Conservation (phyloP, 495 filamentous ascomycete species). For the Penicillium cinerascens region DNA sequence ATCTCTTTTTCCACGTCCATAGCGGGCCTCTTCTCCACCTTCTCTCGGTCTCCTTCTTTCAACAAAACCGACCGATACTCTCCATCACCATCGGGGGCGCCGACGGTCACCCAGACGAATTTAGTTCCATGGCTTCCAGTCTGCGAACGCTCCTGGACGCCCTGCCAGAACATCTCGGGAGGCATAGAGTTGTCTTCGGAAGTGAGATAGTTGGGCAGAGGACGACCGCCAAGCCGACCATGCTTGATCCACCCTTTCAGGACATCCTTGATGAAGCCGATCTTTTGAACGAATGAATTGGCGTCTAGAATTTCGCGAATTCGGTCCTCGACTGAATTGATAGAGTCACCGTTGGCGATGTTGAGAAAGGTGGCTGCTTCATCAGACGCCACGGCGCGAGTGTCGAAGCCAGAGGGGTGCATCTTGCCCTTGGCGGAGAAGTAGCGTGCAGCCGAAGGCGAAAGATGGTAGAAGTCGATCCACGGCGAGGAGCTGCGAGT, state of each 20-base stretch:
- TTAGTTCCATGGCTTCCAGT: slow-evolving; percentile 58
- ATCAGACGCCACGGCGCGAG: slow-evolving; percentile 54
- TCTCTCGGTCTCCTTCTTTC: slow-evolving; percentile 23
- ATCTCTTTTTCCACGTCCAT: slow-evolving; percentile 30
- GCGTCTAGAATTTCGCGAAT: slow-evolving; percentile 63
- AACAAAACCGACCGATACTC: slow-evolving; percentile 43
- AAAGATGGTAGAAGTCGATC: slow-evolving; percentile 83
- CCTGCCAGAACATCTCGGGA: slow-evolving; percentile 61
- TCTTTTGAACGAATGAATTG: slow-evolving; percentile 77
- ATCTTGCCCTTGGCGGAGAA: slow-evolving; percentile 61
- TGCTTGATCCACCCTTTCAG: slow-evolving; percentile 69
- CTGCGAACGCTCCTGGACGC: slow-evolving; percentile 52
- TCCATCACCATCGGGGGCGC: slow-evolving; percentile 69
- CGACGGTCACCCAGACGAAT: slow-evolving; percentile 81
- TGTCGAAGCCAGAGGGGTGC: slow-evolving; percentile 47
- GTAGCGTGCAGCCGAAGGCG: slow-evolving; percentile 60
- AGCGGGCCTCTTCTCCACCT: slow-evolving; percentile 10
- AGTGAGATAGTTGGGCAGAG: slow-evolving; percentile 5
- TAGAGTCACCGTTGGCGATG: slow-evolving; percentile 52
- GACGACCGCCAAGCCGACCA: slow-evolving; percentile 61
- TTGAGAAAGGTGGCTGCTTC: slow-evolving; percentile 58
- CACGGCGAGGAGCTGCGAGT: slow-evolving; percentile 53
- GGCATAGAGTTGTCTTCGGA: slow-evolving; percentile 41
- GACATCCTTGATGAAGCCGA: slow-evolving; percentile 67
- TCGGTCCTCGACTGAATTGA: slow-evolving; percentile 51